Base-by-base conservation (phyloP, 306 rosid genomes). In the Datisca glomerata region DNA sequence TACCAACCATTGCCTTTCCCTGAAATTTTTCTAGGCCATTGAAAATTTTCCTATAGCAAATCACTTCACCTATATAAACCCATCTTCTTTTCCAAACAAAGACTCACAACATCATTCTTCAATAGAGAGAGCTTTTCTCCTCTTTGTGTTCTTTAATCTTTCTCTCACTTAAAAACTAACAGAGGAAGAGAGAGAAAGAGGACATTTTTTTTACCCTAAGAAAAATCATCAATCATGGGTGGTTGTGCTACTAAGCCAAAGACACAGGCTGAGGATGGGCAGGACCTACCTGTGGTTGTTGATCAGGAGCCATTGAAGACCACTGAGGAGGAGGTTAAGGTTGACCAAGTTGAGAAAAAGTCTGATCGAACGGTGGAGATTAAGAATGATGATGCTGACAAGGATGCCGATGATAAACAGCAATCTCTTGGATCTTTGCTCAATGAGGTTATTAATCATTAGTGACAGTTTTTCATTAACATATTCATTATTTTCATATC, bases 171-270 rank as follows among this genome's bases (percentile, higher is more conserved):
- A 17, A 12, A 37, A 37, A 37, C 42, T 8, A 2, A 37, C 16
- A 37, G 42, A 37, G 42, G 13, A 17, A 37, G 42, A 37, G 42
- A 37, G 42, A 37, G 6, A 37, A 37, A 37, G 16, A 12, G 7
- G 42, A 16, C 31, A 27, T 27, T 7, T 27, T 2, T 38, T 7
- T 6, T 28, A 15, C 27, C 3, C n/a, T n/a, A n/a, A 31, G 36
- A 31, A 14, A 31, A 5, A 31, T n/a, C n/a, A n/a, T 19, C 12
- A 48, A 47, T n/a, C 18, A 47, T 53, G 58, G 58, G 58, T 39
- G 48, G 29, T 27, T 53, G 58, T 3, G 48, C 58, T 5, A 53
- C 48, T 12, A 53, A 53, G 48, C 58, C 58, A 2, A 53, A 53
- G 41, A 28, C 48, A 3, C 2, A 2, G 2, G 44, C 11, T 16